Base-by-base conservation (phyloP, 371 early-diverging fungal genomes). In the Syncephalastrum racemosum region DNA sequence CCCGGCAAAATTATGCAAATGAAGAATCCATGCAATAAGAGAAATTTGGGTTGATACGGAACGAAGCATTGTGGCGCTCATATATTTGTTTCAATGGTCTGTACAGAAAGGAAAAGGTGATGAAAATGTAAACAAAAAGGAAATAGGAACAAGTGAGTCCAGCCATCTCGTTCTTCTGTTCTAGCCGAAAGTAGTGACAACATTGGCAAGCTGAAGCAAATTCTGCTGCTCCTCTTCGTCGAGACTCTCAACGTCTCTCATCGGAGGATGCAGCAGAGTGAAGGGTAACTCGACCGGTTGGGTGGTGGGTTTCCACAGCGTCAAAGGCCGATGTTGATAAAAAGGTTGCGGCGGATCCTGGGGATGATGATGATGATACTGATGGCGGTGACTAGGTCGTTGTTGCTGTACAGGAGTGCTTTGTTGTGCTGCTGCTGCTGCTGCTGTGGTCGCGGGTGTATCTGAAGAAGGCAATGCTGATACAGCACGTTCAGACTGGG, bases 171-270 rank as follows among this genome's bases (percentile, higher is more conserved):
- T 24, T 49, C 24, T 49, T 3, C n/a, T n/a, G n/a, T 48, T 53
- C 64, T 59, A 76, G 40, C 77, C 77, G 68, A 77, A 77, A 18
- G 74, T 71, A 46, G 69, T 71, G 4, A 77, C 74, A 46, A 71
- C 64, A 53, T 77, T 73, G 22, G 74, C 71, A 46, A 73, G 54
- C 31, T 71, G 65, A 10, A 68, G 57, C 31, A 73, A 59, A 22
- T 61, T 60, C 22, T 59, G 50, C 18, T 60, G 50, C 14, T 19
- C 50, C 8, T 49, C 47, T 22, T 60, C 57, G 18, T 46, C 53
- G 16, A 62, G 39, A 16, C 15, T 46, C 4, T 23, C 47, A 27
- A 53, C 39, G 20, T 62, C 51, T 25, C 22, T 39, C 19, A 60
- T 53, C 25, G 58, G 59, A 22, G 68, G 73, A 57, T 72, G 73